Evolutionary conservation across 2,329 filamentous ascomycete species (phyloP).

Genomic region (Aureobasidium subglaciale): DNA sequence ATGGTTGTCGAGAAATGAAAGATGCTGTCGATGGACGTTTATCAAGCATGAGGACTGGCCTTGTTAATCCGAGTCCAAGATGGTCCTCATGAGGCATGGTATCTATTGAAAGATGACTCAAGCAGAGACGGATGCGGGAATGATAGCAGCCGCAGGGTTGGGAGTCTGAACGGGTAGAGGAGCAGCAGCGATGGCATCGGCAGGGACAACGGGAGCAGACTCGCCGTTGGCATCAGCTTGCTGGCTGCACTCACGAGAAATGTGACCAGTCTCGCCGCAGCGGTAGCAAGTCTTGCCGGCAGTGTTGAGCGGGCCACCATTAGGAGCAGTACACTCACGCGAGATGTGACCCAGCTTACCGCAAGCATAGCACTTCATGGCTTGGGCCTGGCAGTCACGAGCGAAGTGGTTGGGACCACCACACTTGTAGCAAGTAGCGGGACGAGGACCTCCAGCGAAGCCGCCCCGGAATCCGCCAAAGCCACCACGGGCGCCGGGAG

Average conservation of each 20-base stretch:
- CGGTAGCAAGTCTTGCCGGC: conserved; percentile 98
- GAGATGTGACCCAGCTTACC: conserved; percentile 94
- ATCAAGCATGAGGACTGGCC: conserved; percentile 2
- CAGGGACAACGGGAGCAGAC: conserved; percentile 30
- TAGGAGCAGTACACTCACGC: conserved; percentile 90
- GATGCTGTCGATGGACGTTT: background rate
- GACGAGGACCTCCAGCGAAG: conserved; percentile 58
- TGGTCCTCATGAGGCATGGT: conserved; percentile 9
- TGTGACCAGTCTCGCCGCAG: conserved; percentile 91
- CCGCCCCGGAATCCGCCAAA: conserved; percentile 56
- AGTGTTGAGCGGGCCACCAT: conserved; percentile 90
- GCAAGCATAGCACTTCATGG: conserved; percentile 97
- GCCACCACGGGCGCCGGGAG: conserved; percentile 36
- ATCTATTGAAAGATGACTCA: conserved; percentile 24
- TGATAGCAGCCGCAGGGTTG: conserved; percentile 33
- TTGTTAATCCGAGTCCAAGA: conserved; percentile 7
- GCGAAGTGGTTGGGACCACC: conserved; percentile 94
- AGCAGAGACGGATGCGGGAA: conserved; percentile 39
- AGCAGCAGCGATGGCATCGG: conserved; percentile 35
- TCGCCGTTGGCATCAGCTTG: conserved; percentile 51
- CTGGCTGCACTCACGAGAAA: conserved; percentile 81
- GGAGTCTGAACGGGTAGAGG: conserved; percentile 37
- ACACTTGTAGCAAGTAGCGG: conserved; percentile 63
- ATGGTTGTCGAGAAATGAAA: background rate
- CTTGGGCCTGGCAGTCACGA: conserved; percentile 94